These are phyloP conservation scores for Russula ochroleuca DNA, from an alignment of 768 basidiomycete species.

Conservation along the genomic window DNA sequence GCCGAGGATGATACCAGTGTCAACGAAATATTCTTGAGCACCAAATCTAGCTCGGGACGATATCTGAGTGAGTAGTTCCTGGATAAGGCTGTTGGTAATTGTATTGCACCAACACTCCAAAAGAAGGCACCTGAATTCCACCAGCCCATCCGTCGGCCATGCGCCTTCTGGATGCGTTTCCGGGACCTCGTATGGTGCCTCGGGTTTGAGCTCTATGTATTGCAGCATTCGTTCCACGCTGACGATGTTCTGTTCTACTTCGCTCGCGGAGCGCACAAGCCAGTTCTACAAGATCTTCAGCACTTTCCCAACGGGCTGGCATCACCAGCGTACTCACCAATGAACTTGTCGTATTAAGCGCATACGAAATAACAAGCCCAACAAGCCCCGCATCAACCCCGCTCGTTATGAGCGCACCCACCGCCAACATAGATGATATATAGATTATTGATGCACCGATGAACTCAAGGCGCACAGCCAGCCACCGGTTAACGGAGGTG, in stretches of 20 bases:
- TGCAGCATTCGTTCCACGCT: conserved; percentile 85
- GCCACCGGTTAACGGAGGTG: conserved; percentile 76
- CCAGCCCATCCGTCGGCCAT: conserved; percentile 73
- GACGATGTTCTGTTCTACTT: conserved; percentile 88
- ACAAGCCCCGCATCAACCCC: conserved; percentile 85
- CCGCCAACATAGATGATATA: conserved; percentile 59
- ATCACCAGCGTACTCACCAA: conserved; percentile 46
- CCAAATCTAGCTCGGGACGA: conserved; percentile 72
- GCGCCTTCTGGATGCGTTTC: conserved; percentile 47
- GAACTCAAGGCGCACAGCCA: conserved; percentile 79
- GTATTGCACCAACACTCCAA: neutral
- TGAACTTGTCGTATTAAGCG: conserved; percentile 76
- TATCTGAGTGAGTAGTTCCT: conserved; percentile 76
- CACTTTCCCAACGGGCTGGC: neutral
- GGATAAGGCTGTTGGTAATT: conserved; percentile 3
- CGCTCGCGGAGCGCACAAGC: conserved; percentile 77
- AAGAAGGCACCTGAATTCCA: conserved; percentile 65
- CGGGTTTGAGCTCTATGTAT: conserved; percentile 67
- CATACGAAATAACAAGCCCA: conserved; percentile 81
- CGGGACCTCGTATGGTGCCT: conserved; percentile 69
- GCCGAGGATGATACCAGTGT: conserved; percentile 47
- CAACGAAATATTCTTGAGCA: conserved; percentile 72
- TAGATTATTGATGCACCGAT: conserved; percentile 79
- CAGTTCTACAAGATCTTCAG: conserved; percentile 52
- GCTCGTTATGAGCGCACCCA: conserved; percentile 65